phyloP scores from a whole-genome alignment of 1,284 basidiomycete genomes.

The Anthracocystis setariae region DNA sequence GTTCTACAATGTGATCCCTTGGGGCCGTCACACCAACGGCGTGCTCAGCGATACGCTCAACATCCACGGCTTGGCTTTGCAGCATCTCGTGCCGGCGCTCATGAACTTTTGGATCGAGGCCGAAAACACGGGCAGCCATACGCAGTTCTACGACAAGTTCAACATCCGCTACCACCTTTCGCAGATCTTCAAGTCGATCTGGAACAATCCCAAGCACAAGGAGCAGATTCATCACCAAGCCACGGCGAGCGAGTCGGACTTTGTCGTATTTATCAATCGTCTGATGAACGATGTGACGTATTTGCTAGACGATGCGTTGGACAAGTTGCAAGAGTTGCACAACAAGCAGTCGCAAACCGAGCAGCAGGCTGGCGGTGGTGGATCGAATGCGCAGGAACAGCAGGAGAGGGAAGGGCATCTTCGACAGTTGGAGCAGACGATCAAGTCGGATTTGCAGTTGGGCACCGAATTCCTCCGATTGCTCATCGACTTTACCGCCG shows the following conservation, averaged over 20 bases:
- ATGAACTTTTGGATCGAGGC: conserved; percentile 98
- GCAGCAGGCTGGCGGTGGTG: conserved; percentile 72
- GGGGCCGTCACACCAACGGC: conserved; percentile 79
- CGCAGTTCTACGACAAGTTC: conserved; percentile 98
- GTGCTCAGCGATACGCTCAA: conserved; percentile 85
- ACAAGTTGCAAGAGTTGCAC: conserved; percentile 87
- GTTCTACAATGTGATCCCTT: conserved; percentile 82
- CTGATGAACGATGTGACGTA: conserved; percentile 99
- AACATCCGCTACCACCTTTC: conserved; percentile 73
- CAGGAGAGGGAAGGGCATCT: conserved; percentile 85
- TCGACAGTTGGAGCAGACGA: conserved; percentile 81
- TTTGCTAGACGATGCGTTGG: conserved; percentile 94
- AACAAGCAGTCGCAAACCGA: conserved; percentile 81
- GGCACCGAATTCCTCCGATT: conserved; percentile 88
- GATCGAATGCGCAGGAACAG: conserved; percentile 76
- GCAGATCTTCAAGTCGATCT: conserved; percentile 64
- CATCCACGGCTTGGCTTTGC: conserved; percentile 82
- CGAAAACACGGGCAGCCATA: conserved; percentile 94
- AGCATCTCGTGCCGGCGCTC: conserved; percentile 88
- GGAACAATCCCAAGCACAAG: conserved; percentile 63
- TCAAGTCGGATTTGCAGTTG: conserved; percentile 84
- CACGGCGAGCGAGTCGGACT: conserved; percentile 42
- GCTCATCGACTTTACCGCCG: conserved; percentile 89
- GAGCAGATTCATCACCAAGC: conserved; percentile 59
- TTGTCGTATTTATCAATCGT: conserved; percentile 90